phyloP scores from a whole-genome alignment of 208 protist genomes.

The Wallacemonas sp. region DNA sequence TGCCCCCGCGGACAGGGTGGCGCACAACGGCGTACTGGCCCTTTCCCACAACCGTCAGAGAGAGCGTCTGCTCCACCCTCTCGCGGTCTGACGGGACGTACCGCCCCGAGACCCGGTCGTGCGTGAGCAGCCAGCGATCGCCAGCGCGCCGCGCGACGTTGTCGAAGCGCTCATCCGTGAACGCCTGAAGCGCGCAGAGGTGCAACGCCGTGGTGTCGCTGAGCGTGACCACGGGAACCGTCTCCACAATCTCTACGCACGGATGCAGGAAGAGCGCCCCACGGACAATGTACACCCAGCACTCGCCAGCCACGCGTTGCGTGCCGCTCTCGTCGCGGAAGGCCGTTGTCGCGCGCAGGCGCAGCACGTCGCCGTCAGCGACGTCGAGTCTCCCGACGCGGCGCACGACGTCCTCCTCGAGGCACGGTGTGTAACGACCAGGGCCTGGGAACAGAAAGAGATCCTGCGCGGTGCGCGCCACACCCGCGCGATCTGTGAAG shows the following conservation, averaged over 20 bases:
- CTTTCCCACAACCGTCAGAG: constrained; percentile 22
- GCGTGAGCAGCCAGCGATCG: constrained; percentile 14
- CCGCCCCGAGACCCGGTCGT: constrained; percentile 18
- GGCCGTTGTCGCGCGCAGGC: constrained; percentile 24
- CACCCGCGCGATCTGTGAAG: constrained; percentile 7
- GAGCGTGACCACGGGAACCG: constrained; percentile 32
- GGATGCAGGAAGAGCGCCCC: constrained; percentile 64
- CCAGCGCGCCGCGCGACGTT: constrained; percentile 23
- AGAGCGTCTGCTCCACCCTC: constrained; percentile 34
- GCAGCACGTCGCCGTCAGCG: constrained; percentile 22
- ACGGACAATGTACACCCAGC: constrained; percentile 71
- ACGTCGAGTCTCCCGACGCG: constrained; percentile 15
- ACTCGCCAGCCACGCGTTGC: constrained; percentile 68
- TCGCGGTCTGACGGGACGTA: constrained; percentile 77
- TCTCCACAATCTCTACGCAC: constrained; percentile 31
- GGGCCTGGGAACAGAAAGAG: constrained; percentile 41
- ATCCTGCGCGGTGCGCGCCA: constrained; percentile 16
- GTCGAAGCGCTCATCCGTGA: constrained; percentile 26
- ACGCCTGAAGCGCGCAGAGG: constrained; percentile 35
- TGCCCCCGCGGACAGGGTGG: constrained; percentile 8
- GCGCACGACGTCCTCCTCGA: constrained; percentile 25
- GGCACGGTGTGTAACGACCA: constrained; percentile 37
- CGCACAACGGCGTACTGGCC: constrained; percentile 32
- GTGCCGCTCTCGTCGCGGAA: constrained; percentile 26
- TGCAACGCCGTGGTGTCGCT: constrained; percentile 39